Conservation (phyloP, 1,139 yeast genomes). For the Protomyces gravidus region DNA sequence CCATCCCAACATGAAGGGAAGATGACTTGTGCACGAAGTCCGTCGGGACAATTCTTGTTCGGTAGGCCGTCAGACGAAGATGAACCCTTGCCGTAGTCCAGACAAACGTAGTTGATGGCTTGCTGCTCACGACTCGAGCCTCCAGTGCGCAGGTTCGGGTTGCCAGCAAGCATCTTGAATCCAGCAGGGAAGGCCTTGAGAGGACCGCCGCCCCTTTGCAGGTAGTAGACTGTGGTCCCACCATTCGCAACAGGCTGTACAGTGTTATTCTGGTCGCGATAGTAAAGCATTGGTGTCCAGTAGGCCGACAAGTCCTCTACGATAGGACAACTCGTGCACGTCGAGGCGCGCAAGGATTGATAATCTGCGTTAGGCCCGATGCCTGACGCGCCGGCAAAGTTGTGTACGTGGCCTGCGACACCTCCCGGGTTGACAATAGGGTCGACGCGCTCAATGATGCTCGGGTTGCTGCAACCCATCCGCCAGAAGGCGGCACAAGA, state of each 20-base stretch:
- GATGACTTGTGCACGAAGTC: constrained; percentile 29
- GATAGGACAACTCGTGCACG: constrained; percentile 28
- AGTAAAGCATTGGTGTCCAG: constrained; percentile 30
- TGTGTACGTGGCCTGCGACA: constrained; percentile 25
- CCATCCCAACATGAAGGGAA: constrained; percentile 33
- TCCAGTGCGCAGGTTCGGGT: constrained; percentile 15
- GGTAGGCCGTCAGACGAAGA: constrained; percentile 27
- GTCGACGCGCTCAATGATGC: constrained; percentile 25
- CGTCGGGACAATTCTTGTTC: constrained; percentile 29
- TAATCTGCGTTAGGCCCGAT: constrained; percentile 17
- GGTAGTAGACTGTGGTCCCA: constrained; percentile 30
- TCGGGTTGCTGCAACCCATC: constrained; percentile 20
- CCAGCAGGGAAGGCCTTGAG: constrained; percentile 30
- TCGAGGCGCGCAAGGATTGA: constrained; percentile 3
- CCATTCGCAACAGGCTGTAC: constrained; percentile 18
- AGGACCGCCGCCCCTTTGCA: constrained; percentile 23
- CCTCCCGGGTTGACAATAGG: constrained; percentile 28
- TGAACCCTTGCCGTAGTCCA: constrained; percentile 20
- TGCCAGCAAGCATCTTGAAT: constrained; percentile 30
- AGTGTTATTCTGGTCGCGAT: constrained; percentile 21
- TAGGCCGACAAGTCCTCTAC: constrained; percentile 16
- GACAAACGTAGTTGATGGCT: constrained; percentile 29
- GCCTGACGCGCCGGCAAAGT: constrained; percentile 24
- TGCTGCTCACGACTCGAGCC: constrained; percentile 10
- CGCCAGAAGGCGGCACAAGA: constrained; percentile 27